phyloP scores from a whole-genome alignment of 2,329 filamentous ascomycete species.

The Hypoxylon sp. region DNA sequence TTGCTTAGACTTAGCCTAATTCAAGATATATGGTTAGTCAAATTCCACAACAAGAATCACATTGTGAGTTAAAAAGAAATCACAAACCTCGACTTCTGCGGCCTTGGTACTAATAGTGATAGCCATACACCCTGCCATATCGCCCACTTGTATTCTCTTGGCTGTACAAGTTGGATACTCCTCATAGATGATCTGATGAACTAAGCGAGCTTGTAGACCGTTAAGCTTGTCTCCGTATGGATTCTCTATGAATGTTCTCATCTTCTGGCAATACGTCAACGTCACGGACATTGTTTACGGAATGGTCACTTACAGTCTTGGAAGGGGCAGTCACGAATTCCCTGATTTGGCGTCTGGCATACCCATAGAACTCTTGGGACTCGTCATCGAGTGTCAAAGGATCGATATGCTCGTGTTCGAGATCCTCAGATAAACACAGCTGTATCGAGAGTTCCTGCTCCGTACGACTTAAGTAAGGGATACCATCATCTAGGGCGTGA shows the following conservation, averaged over 20 bases:
- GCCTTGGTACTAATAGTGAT: background rate
- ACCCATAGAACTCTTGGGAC: conserved; percentile 23
- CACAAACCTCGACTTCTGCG: conserved; percentile 24
- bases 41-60: background rate
- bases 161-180: conserved; percentile 45
- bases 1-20: conserved; percentile 13
- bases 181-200: conserved; percentile 48
- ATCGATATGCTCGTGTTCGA: conserved; percentile 24
- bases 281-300: background rate
- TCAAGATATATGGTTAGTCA: conserved; percentile 4
- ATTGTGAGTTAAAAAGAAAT: background rate
- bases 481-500: conserved; percentile 49
- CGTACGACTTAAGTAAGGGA: conserved; percentile 53
- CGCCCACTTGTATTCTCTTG: conserved; percentile 12
- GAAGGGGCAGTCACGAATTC: conserved; percentile 7
- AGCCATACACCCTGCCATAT: conserved; percentile 40
- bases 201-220: conserved; percentile 49
- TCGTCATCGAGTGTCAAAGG: conserved; percentile 32
- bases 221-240: conserved; percentile 48
- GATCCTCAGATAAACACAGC: conserved; percentile 9
- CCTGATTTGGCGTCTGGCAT: conserved; percentile 1
- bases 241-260: conserved; percentile 44
- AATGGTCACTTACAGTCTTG: background rate
- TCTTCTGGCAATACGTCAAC: conserved; percentile 19
- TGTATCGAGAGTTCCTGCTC: conserved; percentile 38